phyloP scores from a whole-genome alignment of 2,329 filamentous ascomycete genomes.

The Sporothrix humicola region DNA sequence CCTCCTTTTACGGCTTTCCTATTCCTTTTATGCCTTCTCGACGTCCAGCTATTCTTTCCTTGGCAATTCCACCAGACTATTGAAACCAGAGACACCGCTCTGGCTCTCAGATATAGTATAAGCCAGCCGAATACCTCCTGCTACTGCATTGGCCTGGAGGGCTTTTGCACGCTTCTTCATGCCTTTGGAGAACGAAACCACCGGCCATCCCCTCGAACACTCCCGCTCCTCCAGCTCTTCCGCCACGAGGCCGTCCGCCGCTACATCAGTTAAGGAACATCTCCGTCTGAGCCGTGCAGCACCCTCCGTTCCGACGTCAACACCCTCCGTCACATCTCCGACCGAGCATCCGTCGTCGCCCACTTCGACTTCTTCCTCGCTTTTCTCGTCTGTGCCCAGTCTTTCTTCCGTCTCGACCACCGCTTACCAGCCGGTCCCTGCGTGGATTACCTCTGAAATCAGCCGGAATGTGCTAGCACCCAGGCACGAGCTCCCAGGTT shows the following conservation, averaged over 20 bases:
- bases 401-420: slow-evolving; percentile 23
- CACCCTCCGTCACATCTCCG: slow-evolving; percentile 13
- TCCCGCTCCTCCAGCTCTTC: neutral
- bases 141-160: neutral
- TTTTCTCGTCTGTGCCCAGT: slow-evolving; percentile 30
- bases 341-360: slow-evolving; percentile 28
- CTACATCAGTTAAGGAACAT: slow-evolving; percentile 1
- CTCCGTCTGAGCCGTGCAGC: slow-evolving; percentile 15
- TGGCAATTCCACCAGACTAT: neutral
- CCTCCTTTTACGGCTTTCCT: neutral
- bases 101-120: neutral
- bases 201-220: slow-evolving; percentile 5
- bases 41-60: slow-evolving; percentile 1
- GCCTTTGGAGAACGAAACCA: slow-evolving; percentile 30
- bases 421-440: neutral
- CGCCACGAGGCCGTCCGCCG: neutral
- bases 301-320: neutral
- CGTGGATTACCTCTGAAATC: slow-evolving; percentile 30
- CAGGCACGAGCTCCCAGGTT: neutral
- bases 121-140: neutral
- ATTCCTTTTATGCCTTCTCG: neutral
- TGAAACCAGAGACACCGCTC: neutral
- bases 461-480: slow-evolving; percentile 30
- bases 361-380: slow-evolving; percentile 26
- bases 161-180: slow-evolving; percentile 29